Evolutionary conservation across 352 stramenopile species (phyloP), one percentile per base, ranked within the genome.

Genomic region (Phytophthora agathidicida): DNA sequence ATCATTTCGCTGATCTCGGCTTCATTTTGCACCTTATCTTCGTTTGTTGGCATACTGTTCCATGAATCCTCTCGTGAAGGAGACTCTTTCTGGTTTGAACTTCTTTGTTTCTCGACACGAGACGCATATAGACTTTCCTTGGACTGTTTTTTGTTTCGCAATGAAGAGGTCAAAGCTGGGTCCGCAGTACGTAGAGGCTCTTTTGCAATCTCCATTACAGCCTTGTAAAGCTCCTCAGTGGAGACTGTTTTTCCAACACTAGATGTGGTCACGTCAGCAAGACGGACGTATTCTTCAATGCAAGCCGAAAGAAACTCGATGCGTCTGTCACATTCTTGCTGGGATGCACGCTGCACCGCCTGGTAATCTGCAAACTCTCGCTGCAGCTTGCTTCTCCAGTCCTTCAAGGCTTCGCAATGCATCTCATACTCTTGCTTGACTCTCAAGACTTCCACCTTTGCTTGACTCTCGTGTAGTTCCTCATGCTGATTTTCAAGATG

Each of bases 241-340:
- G 68, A 61, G 17, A 74, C 5, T 6, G n/a, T 61, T 23, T 58
- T 68, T 13, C 13, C 31, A 35, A 13, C n/a, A 26, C 10, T 20
- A 11, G 48, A 17, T 1, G 33, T 27, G 1, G 26, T 45, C 5
- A 42, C 31, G 38, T 83, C 57, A 0, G 80, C 53, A 7, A 75
- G 56, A 10, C 73, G 62, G 5, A 54, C 52, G 9, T 70, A 83
- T 19, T 81, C 77, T 20, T 75, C 58, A 0, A 87, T 63, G 36
- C 77, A 87, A 27, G 60, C 37, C 5, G 61, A 66, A 4, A 87
- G 52, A 44, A 81, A 87, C 1, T 56, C 60, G 11, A 87, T 74
- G 11, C 77, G 72, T 41, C 54, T 70, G 23, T 79, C 69, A 9
- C 63, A 71, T 49, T 79, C 71, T 23, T 63, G 46, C 32, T 58